Percentiles rank a stretch among this genome's conserved stretches.
phyloP scores from a whole-genome alignment of 352 stramenopile species.

The Halophytophthora polymorphica region DNA sequence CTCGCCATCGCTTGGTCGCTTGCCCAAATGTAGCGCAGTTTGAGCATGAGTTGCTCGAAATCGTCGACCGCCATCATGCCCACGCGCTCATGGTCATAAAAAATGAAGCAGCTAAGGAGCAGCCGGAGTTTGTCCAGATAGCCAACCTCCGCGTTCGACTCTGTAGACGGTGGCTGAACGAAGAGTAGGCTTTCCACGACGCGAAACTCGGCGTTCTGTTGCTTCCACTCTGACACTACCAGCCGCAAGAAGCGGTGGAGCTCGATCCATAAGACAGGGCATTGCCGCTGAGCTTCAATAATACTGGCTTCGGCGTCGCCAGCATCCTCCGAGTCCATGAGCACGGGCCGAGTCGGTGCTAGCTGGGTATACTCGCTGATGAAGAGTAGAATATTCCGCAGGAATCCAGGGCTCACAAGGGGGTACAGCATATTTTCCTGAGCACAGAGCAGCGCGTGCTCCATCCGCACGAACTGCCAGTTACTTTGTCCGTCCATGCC shows the following conservation, averaged over 20 bases:
- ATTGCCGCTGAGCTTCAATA: neutral
- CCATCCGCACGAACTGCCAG: constrained; percentile 62
- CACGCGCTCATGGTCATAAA: constrained; percentile 63
- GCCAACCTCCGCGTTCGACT: constrained; percentile 11
- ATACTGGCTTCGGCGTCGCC: neutral
- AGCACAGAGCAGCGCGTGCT: constrained; percentile 52
- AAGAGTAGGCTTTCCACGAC: constrained; percentile 50
- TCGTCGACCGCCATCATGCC: constrained; percentile 43
- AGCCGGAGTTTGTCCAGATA: constrained; percentile 56
- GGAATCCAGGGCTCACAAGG: constrained; percentile 55
- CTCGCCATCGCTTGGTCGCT: constrained; percentile 25
- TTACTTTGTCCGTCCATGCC: constrained; percentile 25
- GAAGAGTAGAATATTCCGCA: constrained; percentile 53
- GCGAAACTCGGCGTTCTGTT: constrained; percentile 57
- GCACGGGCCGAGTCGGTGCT: constrained; percentile 10
- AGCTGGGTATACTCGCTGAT: constrained; percentile 52
- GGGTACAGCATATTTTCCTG: constrained; percentile 74
- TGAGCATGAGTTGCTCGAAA: constrained; percentile 51
- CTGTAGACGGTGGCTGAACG: constrained; percentile 22
- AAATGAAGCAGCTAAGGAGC: constrained; percentile 68
- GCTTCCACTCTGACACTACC: constrained; percentile 68
- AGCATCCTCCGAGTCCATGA: constrained; percentile 9
- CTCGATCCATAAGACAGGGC: constrained; percentile 41
- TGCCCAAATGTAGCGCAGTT: constrained; percentile 62
- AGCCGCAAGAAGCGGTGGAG: constrained; percentile 62